Base-by-base conservation (phyloP, 2,329 filamentous ascomycete species). In the Tolypocladium ophioglossoides region DNA sequence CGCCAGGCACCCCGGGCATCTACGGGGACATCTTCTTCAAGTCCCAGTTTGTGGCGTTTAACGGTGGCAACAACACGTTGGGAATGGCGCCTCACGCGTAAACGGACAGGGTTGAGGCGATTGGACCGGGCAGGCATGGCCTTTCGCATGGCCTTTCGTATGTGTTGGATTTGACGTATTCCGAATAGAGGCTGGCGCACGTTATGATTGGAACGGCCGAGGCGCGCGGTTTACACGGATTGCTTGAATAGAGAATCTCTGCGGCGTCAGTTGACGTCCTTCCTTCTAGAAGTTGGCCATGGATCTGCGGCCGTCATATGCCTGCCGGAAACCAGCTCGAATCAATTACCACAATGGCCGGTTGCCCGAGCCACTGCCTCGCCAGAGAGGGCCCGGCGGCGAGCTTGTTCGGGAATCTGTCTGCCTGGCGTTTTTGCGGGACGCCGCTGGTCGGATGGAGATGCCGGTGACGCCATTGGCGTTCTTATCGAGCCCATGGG, bases 21-120 rank as follows among this genome's bases (percentile, higher is more conserved):
- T 83, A 79, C 62, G 80, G 80, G 20, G 79, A 83, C 62, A 76
- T 82, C 61, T 77, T 83, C 64, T 82, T 83, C 72, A 82, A 82
- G 71, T 78, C 77, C 35, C 77, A 82, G 63, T 82, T 80, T 60
- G 77, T 82, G 27, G 78, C 73, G 18, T 82, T 82, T 63, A 76
- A 82, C 64, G 74, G 71, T 37, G 78, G 76, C 47, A 80, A 82
- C 68, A 78, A 75, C 64, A 72, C 74, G 3, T 64, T 82, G 35
- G 78, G 77, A 14, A 73, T 82, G 64, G 78, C 78, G 24, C 54
- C 57, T 11, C 63, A 66, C 54, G 57, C 54, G 5, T 64, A 58
- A 1, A 27, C 27, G 41, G 49, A 22, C 5, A 7, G 20, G 24
- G 41, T 18, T 18, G 2, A 18, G 22, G 22, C 11, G 12, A 10